Evolutionary conservation across 495 filamentous ascomycete species (phyloP).

Genomic region (Echria macrotheca): DNA sequence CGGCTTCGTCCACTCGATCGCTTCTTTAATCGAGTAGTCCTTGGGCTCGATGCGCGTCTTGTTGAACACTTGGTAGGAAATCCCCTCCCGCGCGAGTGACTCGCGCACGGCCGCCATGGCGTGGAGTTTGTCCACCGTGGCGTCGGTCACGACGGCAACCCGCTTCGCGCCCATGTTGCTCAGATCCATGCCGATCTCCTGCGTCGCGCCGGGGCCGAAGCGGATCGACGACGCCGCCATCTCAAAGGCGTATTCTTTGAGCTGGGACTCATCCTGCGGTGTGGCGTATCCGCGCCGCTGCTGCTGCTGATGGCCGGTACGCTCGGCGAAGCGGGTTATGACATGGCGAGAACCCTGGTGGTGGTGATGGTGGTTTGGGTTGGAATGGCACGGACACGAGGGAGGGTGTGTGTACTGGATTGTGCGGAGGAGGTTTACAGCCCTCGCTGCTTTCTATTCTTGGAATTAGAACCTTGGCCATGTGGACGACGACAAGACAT

Average conservation of each 20-base stretch:
- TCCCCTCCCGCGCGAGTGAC: conserved; percentile 66
- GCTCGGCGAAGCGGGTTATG: conserved; percentile 26
- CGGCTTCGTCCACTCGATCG: conserved; percentile 75
- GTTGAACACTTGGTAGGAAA: conserved; percentile 75
- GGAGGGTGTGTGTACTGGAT: conserved; percentile 88
- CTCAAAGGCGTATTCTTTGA: conserved; percentile 97
- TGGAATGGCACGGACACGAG: conserved; percentile 87
- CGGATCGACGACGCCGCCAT: conserved; percentile 93
- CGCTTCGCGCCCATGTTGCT: conserved; percentile 80
- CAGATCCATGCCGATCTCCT: conserved; percentile 99
- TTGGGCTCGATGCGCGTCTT: conserved; percentile 82
- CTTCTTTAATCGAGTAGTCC: conserved; percentile 84
- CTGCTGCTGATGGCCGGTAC: conserved; percentile 6
- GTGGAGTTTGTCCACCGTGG: conserved; percentile 67
- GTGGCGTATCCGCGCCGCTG: conserved; percentile 55
- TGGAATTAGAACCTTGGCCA: neutral
- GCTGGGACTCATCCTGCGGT: conserved; percentile 60
- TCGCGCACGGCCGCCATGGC: conserved; percentile 82
- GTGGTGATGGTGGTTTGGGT: conserved; percentile 68
- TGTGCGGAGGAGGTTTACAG: conserved; percentile 77
- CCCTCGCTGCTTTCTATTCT: conserved; percentile 62
- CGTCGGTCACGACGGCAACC: conserved; percentile 88
- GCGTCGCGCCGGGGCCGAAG: conserved; percentile 88
- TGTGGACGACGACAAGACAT: conserved; percentile 16
- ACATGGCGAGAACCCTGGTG: conserved; percentile 39